Base-by-base conservation (phyloP, 2,329 filamentous ascomycete genomes). In the Epicoccum nigrum region DNA sequence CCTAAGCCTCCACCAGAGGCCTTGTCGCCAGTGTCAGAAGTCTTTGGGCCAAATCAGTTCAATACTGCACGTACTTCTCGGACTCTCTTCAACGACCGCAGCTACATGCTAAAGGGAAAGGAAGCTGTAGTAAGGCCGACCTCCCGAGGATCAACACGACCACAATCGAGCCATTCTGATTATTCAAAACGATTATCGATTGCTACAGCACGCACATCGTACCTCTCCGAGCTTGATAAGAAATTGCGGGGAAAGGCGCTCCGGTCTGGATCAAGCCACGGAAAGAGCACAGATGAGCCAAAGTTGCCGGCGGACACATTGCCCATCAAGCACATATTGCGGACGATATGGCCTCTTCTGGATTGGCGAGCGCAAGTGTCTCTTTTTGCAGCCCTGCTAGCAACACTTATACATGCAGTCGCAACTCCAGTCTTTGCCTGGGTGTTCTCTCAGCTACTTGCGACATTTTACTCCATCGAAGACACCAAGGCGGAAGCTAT, bases 361-460 rank as follows among this genome's bases (percentile, higher is more conserved):
- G 74, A 77, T 1, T 65, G 62, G 43, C 73, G 58, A 6, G 78
- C 86, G 11, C 83, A 81, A 1, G 2, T 81, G 0, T 69, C 83
- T 11, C 74, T 95, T 1, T 21, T 87, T 0, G 45, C 82, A 2
- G 90, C 86, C 1, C 73, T 90, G 8, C n/a, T 82, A 0, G 79
- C 82, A 35, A 85, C 87, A 23, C 62, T 88, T 1, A 61, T 87
- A 0, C 85, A 89, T 38, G 87, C 89, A 3, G 83, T 80, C 3
- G 80, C 83, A 20, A 89, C 87, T 0, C 89, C 92, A 0, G 76
- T 84, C 0, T 97, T 97, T 62, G 87, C 90, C 0, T 91, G 83
- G 67, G 78, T 88, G 7, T 86, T 96, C 42, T 84, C 90, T 0
- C 83, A 86, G 48, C 80, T 97, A 0, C 80, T 96, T 0, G 75